A percentile compares a stretch with the other conserved stretches of the same genome.
phyloP scores from a whole-genome alignment of 2,329 filamentous ascomycete species.

The Diaporthe sp. region DNA sequence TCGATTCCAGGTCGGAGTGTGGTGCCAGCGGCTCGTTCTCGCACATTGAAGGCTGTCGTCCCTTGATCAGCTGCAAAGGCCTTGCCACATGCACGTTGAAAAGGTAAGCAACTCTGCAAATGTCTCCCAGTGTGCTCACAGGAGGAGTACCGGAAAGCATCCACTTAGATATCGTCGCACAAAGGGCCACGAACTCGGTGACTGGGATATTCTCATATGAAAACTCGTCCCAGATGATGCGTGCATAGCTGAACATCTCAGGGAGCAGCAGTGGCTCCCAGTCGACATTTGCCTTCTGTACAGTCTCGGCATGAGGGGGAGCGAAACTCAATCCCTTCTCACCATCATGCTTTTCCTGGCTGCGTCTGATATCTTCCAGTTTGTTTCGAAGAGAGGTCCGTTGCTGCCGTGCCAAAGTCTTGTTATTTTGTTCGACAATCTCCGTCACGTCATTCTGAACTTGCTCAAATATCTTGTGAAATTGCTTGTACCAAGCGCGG shows the following conservation, averaged over 20 bases:
- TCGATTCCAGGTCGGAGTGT: conserved; percentile 50
- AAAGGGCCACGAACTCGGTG: conserved; percentile 50
- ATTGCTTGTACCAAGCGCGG: conserved; percentile 36
- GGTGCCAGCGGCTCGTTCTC: conserved; percentile 47
- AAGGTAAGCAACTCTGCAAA: conserved; percentile 51
- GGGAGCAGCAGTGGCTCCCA: conserved; percentile 42
- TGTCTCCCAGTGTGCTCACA: conserved; percentile 49
- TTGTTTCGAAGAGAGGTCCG: neutral
- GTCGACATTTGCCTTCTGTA: neutral
- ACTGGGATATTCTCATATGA: conserved; percentile 52
- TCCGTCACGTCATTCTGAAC: neutral
- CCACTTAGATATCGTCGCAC: conserved; percentile 54
- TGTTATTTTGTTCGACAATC: neutral
- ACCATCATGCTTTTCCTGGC: neutral
- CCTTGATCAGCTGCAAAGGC: conserved; percentile 47
- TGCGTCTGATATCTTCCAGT: neutral
- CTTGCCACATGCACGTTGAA: conserved; percentile 56
- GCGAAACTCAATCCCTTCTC: neutral
- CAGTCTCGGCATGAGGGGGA: neutral
- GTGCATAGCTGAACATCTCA: conserved; percentile 53
- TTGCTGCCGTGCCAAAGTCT: neutral
- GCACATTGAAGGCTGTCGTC: conserved; percentile 53
- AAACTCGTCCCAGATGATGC: conserved; percentile 59
- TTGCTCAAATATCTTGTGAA: neutral
- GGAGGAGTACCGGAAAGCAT: conserved; percentile 59